Percentiles rank a stretch among this genome's conserved stretches.
Evolutionary conservation across 1,284 basidiomycete genomes (phyloP).

Genomic region (Pseudozyma hubeiensis): DNA sequence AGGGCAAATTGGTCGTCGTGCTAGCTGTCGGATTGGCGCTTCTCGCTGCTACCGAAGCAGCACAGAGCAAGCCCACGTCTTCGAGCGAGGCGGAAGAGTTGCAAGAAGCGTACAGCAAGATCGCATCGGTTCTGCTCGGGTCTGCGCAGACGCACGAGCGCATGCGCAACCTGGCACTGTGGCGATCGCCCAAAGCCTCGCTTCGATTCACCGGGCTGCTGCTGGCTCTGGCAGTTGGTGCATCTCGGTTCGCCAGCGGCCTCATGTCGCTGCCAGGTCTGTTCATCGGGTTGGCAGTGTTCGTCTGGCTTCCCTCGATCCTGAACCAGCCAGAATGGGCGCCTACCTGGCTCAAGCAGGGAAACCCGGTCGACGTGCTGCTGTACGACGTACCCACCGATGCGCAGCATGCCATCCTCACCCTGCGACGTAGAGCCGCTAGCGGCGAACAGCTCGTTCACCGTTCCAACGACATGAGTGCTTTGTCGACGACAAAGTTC

Average conservation of each 20-base stretch:
- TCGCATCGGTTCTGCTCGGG: conserved; percentile 25
- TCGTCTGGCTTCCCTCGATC: conserved; percentile 45
- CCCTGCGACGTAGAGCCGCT: conserved; percentile 41
- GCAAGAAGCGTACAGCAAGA: conserved; percentile 23
- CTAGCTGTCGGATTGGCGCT: conserved; percentile 21
- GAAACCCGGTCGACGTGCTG: conserved; percentile 35
- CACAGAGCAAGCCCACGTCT: not conserved
- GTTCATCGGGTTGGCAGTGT: conserved; percentile 38
- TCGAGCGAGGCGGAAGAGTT: conserved; percentile 17
- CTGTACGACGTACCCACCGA: conserved; percentile 58
- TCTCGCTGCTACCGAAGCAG: conserved; percentile 14
- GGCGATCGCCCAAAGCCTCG: conserved; percentile 41
- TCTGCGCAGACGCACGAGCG: conserved; percentile 40
- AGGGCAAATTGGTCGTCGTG: conserved; percentile 29
- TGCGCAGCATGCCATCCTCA: conserved; percentile 49
- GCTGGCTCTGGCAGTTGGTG: conserved; percentile 12
- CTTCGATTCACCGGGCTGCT: conserved; percentile 24
- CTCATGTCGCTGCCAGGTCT: conserved; percentile 33
- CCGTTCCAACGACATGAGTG: not conserved
- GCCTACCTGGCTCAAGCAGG: conserved; percentile 17
- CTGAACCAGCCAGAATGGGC: conserved; percentile 48
- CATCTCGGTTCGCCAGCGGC: conserved; percentile 11
- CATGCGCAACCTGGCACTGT: conserved; percentile 41
- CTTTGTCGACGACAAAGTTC: conserved; percentile 23
- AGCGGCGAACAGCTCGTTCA: conserved; percentile 37